Percentiles rank a stretch among this genome's conserved stretches.
Evolutionary conservation across 805 yeast genomes (phyloP).

Genomic region (Saccharomyces paradoxus): DNA sequence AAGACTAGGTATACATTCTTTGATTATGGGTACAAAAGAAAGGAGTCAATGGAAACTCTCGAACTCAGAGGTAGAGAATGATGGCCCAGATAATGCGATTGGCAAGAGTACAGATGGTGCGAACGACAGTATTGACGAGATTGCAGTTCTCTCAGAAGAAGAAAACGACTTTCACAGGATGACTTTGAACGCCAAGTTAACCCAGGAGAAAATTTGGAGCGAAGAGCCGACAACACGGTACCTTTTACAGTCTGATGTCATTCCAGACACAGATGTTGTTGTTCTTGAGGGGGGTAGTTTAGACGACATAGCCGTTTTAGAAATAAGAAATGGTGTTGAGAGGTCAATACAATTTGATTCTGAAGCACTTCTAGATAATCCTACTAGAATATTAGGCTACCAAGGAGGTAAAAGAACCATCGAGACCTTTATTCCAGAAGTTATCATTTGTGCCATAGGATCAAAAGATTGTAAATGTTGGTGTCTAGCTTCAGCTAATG

Average conservation of each 20-base stretch:
- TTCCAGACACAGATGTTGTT: constrained; percentile 26
- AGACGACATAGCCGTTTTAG: constrained; percentile 25
- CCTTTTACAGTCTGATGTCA: constrained; percentile 19
- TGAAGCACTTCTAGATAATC: constrained; percentile 30
- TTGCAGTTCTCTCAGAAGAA: constrained; percentile 44
- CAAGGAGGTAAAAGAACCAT: constrained; percentile 30
- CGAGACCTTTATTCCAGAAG: constrained; percentile 37
- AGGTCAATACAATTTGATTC: constrained; percentile 30
- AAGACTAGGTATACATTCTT: constrained; percentile 52
- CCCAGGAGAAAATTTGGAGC: constrained; percentile 23
- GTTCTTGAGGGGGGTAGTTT: constrained; percentile 28
- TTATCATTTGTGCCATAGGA: constrained; percentile 35
- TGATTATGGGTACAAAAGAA: constrained; percentile 51
- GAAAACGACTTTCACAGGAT: constrained; percentile 28
- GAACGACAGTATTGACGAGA: constrained; percentile 20
- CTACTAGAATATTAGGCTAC: constrained; percentile 34
- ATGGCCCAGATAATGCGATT: constrained; percentile 6
- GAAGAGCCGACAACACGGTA: constrained; percentile 26
- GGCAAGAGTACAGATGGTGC: constrained; percentile 9
- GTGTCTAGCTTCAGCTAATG: constrained; percentile 37
- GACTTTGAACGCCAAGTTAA: constrained; percentile 24
- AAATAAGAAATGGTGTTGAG: constrained; percentile 31
- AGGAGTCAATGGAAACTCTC: constrained; percentile 26
- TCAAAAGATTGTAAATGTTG: constrained; percentile 40
- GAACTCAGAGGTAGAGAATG: constrained; percentile 6